Conservation (phyloP, 2,329 filamentous ascomycete genomes). For the Byssochlamys sp. region DNA sequence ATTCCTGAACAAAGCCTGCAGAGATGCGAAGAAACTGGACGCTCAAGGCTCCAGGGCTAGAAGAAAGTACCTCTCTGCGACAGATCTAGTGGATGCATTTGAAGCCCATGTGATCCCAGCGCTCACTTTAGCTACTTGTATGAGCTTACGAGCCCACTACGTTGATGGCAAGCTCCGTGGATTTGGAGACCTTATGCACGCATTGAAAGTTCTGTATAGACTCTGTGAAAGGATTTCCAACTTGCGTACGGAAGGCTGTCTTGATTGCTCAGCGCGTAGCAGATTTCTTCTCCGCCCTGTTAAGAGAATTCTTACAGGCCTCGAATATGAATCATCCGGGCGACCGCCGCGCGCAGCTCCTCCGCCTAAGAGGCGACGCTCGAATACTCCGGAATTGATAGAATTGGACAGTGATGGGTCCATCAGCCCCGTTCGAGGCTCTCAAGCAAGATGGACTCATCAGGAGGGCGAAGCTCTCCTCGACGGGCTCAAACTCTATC, state of each 20-base stretch:
- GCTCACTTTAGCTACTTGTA: constrained; percentile 9
- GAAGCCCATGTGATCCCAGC: constrained; percentile 11
- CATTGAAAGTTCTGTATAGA: constrained; percentile 10
- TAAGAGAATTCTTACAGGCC: constrained; percentile 6
- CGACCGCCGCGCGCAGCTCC: background rate
- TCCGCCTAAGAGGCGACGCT: background rate
- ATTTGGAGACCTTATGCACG: constrained; percentile 10
- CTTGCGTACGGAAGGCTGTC: constrained; percentile 3
- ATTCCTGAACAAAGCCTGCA: constrained; percentile 9
- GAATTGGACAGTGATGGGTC: background rate
- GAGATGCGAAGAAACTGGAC: background rate
- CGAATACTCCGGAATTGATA: background rate
- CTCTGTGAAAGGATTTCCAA: constrained; percentile 9
- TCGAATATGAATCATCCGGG: background rate
- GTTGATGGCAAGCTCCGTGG: constrained; percentile 5
- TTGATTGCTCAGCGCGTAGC: constrained; percentile 4
- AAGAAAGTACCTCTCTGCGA: background rate
- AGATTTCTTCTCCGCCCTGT: constrained; percentile 5
- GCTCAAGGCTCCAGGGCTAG: background rate
- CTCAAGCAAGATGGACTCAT: background rate
- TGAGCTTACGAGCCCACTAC: constrained; percentile 14
- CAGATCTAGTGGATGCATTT: constrained; percentile 11
- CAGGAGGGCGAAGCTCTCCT: background rate
- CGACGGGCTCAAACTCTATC: background rate
- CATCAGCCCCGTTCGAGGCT: background rate